Evolutionary conservation across 805 yeast species (phyloP).

Genomic region (Wickerhamomyces xylosicus): DNA sequence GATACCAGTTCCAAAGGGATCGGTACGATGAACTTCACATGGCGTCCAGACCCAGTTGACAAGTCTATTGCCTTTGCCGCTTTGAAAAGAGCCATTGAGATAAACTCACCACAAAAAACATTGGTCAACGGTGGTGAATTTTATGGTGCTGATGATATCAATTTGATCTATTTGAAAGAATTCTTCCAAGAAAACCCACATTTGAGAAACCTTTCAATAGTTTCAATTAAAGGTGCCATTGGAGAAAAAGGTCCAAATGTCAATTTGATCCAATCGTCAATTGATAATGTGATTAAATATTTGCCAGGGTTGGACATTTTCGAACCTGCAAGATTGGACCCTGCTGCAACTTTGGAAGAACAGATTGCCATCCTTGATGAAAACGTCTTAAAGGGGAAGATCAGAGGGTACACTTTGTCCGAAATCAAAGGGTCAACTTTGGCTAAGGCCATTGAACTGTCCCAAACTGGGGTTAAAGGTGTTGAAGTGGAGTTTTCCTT

Average conservation of each 20-base stretch:
- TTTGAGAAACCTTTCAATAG: constrained; percentile 39
- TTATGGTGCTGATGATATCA: constrained; percentile 48
- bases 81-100: constrained; percentile 40
- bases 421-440: constrained; percentile 62
- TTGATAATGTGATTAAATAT: constrained; percentile 30
- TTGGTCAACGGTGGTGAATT: constrained; percentile 73
- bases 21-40: constrained; percentile 78
- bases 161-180: constrained; percentile 44
- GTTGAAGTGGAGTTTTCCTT: constrained; percentile 78
- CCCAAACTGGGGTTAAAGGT: constrained; percentile 41
- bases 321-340: constrained; percentile 67
- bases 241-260: constrained; percentile 36
- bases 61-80: constrained; percentile 41
- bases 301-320: constrained; percentile 47
- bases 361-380: constrained; percentile 46
- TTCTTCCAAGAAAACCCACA: constrained; percentile 54
- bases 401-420: constrained; percentile 65
- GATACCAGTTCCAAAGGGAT: constrained; percentile 33
- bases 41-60: constrained; percentile 50
- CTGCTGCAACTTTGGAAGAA: constrained; percentile 43
- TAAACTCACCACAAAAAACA: constrained; percentile 29
- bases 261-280: constrained; percentile 32
- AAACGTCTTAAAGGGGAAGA: constrained; percentile 49
- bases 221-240: constrained; percentile 63
- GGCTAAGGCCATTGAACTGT: constrained; percentile 41